These are phyloP conservation scores for Mycena kentingensis DNA, from an alignment of 768 basidiomycete species.

Conservation along the genomic window DNA sequence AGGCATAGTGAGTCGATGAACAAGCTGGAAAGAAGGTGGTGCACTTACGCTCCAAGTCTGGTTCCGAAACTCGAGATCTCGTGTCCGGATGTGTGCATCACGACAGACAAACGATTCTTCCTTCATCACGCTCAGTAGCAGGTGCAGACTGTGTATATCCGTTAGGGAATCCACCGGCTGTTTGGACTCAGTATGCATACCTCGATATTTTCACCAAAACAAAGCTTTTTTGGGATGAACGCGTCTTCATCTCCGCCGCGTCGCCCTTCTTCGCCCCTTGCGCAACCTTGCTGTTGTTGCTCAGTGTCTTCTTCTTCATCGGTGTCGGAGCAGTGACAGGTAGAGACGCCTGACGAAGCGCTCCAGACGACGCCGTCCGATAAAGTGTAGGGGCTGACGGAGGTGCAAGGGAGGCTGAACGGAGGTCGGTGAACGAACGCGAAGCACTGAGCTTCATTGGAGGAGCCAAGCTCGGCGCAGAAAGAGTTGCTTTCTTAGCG, in stretches of 20 bases:
- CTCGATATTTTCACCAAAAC: constrained; percentile 76
- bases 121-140: constrained; percentile 77
- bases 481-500: constrained; percentile 24
- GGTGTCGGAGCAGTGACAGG: constrained; percentile 12
- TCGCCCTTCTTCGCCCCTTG: constrained; percentile 45
- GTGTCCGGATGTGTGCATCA: constrained; percentile 77
- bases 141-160: constrained; percentile 52
- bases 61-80: constrained; percentile 79
- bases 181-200: too few relatives aligned
- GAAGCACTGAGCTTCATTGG: constrained; percentile 57
- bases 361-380: constrained; percentile 44
- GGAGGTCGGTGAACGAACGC: constrained; percentile 71
- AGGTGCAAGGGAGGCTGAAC: constrained; percentile 40
- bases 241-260: constrained; percentile 78
- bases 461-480: constrained; percentile 37
- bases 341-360: constrained; percentile 26
- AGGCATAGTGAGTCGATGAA: background rate
- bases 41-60: constrained; percentile 77
- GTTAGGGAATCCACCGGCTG: background rate
- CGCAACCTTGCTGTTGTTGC: constrained; percentile 10
- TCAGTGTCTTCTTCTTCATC: constrained; percentile 12
- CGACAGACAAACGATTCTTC: constrained; percentile 84
- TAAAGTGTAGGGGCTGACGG: constrained; percentile 33
- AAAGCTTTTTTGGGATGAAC: constrained; percentile 83
- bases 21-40: constrained; percentile 7